phyloP scores from a whole-genome alignment of 805 yeast genomes.

The Yamadazyma nakazawae region DNA sequence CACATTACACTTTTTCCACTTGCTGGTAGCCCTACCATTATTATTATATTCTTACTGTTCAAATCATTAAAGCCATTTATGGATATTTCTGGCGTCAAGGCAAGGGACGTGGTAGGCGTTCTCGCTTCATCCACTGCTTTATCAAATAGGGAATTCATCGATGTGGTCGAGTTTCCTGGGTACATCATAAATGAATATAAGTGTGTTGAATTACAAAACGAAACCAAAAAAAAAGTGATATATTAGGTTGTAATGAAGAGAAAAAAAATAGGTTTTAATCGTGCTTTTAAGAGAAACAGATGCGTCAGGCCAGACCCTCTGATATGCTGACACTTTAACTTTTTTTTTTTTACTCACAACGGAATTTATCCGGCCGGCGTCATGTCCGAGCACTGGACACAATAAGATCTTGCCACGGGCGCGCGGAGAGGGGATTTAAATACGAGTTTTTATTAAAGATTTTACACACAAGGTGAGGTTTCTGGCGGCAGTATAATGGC shows the following conservation, averaged over 20 bases:
- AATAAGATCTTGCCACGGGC: slow-evolving; percentile 4
- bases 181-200: neutral
- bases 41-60: slow-evolving; percentile 9
- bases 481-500: neutral
- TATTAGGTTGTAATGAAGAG: neutral
- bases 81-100: slow-evolving; percentile 7
- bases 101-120: slow-evolving; percentile 8
- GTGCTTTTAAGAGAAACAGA: neutral
- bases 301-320: slow-evolving; percentile 4
- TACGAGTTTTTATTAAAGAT: neutral
- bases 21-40: slow-evolving; percentile 42
- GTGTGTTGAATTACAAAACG: neutral
- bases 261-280: neutral
- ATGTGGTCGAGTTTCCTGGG: slow-evolving; percentile 3
- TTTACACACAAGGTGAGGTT: too few relatives aligned
- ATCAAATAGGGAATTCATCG: slow-evolving; percentile 6
- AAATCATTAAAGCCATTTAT: neutral
- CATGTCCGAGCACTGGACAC: slow-evolving; percentile 2
- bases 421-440: slow-evolving; percentile 1
- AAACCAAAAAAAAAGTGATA: neutral
- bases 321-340: slow-evolving; percentile 2
- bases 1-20: slow-evolving; percentile 40
- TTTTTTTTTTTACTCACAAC: slow-evolving; percentile 4
- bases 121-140: neutral
- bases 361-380: slow-evolving; percentile 4